Conservation (phyloP, 2,329 filamentous ascomycete genomes). For the Paraphaeosphaeria minitans region DNA sequence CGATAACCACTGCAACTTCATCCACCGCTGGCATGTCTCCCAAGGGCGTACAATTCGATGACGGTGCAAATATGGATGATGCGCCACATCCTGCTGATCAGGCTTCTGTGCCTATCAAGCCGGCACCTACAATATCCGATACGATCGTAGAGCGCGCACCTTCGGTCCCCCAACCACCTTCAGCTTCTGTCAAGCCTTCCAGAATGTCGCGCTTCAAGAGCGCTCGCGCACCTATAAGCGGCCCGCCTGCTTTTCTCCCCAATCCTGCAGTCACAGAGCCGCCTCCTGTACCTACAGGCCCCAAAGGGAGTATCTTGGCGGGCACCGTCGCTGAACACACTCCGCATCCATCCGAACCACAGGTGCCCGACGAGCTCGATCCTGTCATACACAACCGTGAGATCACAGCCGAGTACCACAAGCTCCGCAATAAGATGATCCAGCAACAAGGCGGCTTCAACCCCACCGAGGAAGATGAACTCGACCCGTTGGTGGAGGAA, state of each 20-base stretch:
- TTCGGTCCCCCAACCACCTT: conserved; percentile 16
- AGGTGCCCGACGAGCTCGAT: conserved; percentile 62
- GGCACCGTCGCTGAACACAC: conserved; percentile 62
- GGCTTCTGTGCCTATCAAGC: conserved; percentile 21
- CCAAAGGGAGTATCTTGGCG: conserved; percentile 61
- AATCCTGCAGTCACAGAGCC: conserved; percentile 30
- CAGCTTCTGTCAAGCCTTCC: conserved; percentile 29
- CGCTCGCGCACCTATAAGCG: conserved; percentile 29
- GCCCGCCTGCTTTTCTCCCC: conserved; percentile 22
- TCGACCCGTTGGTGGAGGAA: conserved; percentile 69
- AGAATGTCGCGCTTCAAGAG: conserved; percentile 52
- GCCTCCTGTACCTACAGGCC: conserved; percentile 45
- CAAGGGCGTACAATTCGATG: conserved; percentile 83
- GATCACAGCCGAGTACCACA: conserved; percentile 82
- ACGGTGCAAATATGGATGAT: conserved; percentile 76
- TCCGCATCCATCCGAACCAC: conserved; percentile 37
- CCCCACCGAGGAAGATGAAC: conserved; percentile 67
- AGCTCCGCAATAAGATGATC: conserved; percentile 80
- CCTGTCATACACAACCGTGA: conserved; percentile 74
- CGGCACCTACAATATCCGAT: conserved; percentile 37
- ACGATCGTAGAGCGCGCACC: conserved; percentile 41
- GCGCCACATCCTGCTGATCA: conserved; percentile 32
- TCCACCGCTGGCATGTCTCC: conserved; percentile 32
- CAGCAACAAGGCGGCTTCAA: conserved; percentile 82
- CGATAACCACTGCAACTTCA: conserved; percentile 18